phyloP scores from a whole-genome alignment of 2,329 filamentous ascomycete species.

The Diplodia scrobiculata region DNA sequence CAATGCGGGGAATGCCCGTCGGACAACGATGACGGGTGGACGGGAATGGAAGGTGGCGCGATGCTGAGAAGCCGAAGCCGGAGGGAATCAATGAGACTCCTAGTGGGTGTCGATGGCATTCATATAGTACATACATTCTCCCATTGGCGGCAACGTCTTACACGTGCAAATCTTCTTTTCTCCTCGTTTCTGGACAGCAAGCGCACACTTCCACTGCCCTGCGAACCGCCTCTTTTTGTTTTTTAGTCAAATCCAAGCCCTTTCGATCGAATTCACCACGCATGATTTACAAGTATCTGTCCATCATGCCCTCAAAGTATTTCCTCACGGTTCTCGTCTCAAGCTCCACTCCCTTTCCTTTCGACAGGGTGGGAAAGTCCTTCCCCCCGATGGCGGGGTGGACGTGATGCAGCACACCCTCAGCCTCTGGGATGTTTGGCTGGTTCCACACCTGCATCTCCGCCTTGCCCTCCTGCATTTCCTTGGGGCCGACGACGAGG shows the following conservation, averaged over 20 bases:
- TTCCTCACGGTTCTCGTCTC: neutral
- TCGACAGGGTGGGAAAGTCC: neutral
- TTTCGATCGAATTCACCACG: neutral
- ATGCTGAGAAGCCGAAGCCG: neutral
- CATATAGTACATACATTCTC: conserved; percentile 8
- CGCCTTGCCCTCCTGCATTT: conserved; percentile 34
- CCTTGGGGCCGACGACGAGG: conserved; percentile 64
- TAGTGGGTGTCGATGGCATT: neutral
- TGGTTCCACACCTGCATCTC: conserved; percentile 24
- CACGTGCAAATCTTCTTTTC: neutral
- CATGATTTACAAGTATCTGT: conserved; percentile 9
- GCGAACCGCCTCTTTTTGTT: neutral
- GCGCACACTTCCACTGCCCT: no score
- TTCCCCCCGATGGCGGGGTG: no score
- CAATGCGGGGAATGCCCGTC: neutral
- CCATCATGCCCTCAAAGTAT: conserved; percentile 18
- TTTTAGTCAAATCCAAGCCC: neutral
- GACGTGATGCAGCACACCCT: neutral
- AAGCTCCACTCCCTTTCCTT: conserved; percentile 1
- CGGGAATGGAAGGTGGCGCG: neutral
- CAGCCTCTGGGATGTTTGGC: neutral
- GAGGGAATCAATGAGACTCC: neutral
- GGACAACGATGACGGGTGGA: neutral
- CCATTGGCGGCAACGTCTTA: neutral
- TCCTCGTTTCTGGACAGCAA: neutral